Conservation (phyloP, 805 yeast genomes). For the Candida quercuum region DNA sequence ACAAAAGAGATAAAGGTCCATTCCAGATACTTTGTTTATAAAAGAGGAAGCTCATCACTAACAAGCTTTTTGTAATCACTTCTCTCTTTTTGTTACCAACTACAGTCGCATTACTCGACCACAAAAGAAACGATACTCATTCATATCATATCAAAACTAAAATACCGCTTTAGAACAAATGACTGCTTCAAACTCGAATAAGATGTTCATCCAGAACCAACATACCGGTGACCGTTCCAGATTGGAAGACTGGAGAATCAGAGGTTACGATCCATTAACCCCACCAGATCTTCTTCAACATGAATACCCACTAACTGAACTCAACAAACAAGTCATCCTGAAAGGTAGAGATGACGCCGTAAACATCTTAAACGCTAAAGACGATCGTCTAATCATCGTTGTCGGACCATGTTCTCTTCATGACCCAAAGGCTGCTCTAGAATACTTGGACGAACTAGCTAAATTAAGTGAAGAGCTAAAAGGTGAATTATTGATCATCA, state of each 20-base stretch:
- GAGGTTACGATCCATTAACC: conserved; percentile 92
- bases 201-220: conserved; percentile 81
- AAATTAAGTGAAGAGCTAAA: conserved; percentile 55
- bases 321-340: conserved; percentile 57
- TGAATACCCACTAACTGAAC: conserved; percentile 65
- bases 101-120: too few species aligned
- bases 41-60: too few species aligned
- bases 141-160: not conserved
- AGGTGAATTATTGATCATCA: conserved; percentile 76
- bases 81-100: too few species aligned
- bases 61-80: not conserved
- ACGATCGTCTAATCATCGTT: conserved; percentile 82
- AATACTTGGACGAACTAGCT: conserved; percentile 68
- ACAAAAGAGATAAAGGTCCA: too few species aligned
- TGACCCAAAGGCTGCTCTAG: conserved; percentile 88
- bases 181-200: conserved; percentile 8
- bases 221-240: conserved; percentile 79
- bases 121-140: not conserved
- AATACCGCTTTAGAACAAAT: too few species aligned
- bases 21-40: too few species aligned
- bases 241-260: conserved; percentile 71
- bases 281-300: conserved; percentile 91
- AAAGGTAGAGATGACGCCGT: conserved; percentile 74
- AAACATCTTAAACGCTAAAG: conserved; percentile 70
- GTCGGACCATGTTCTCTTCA: conserved; percentile 98